Conservation (phyloP, 257 asterid genomes). For the Scutellaria minor region DNA sequence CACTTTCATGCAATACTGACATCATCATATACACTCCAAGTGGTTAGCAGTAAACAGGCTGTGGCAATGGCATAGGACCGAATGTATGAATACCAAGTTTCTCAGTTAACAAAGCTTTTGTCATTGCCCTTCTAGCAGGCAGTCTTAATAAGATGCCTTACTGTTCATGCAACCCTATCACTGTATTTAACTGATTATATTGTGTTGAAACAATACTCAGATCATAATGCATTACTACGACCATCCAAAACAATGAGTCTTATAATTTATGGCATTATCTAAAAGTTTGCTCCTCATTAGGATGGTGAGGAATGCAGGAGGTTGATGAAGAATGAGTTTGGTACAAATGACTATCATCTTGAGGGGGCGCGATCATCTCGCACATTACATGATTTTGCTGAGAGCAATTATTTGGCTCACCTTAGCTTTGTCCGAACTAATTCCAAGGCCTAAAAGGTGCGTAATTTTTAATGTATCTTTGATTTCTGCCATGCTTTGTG, state of each 20-base stretch:
- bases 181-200: neutral
- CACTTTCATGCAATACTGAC: neutral
- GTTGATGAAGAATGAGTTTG: slow-evolving; percentile 63
- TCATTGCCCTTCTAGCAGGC: neutral
- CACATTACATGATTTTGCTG: slow-evolving; percentile 91
- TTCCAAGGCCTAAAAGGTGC: slow-evolving; percentile 39
- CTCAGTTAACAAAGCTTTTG: no score
- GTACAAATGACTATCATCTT: slow-evolving; percentile 44
- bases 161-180: slow-evolving; percentile 1
- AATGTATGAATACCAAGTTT: no score
- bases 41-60: neutral
- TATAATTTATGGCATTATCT: slow-evolving; percentile 9
- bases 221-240: neutral
- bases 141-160: neutral
- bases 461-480: neutral
- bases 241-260: neutral
- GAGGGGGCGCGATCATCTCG: slow-evolving; percentile 65
- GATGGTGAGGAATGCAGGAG: slow-evolving; percentile 73
- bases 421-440: slow-evolving; percentile 77
- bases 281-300: slow-evolving; percentile 43
- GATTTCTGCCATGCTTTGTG: slow-evolving; percentile 9
- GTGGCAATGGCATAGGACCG: no score
- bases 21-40: neutral
- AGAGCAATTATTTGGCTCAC: slow-evolving; percentile 81
- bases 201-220: slow-evolving; percentile 5